Conservation (phyloP, 805 yeast genomes). For the Saccharomyces paradoxus region DNA sequence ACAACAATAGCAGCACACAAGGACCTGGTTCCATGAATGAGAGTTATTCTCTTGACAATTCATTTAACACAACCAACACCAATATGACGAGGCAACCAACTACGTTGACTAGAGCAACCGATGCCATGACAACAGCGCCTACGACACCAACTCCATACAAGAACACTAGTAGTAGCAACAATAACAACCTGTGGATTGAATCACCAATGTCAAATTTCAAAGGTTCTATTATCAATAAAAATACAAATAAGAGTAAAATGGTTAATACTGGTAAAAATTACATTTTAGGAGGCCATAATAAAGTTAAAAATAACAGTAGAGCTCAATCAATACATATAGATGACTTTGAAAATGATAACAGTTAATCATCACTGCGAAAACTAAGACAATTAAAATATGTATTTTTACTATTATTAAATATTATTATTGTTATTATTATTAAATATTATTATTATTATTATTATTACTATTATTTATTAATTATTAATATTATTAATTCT, state of each 20-base stretch:
- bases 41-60: neutral
- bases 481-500: neutral
- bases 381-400: neutral
- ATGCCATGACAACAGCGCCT: neutral
- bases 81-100: neutral
- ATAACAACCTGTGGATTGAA: slow-evolving; percentile 12
- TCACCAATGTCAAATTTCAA: slow-evolving; percentile 6
- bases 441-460: neutral
- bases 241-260: slow-evolving; percentile 12
- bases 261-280: slow-evolving; percentile 30
- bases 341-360: slow-evolving; percentile 15
- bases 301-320: slow-evolving; percentile 25
- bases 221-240: slow-evolving; percentile 2
- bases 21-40: neutral
- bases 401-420: neutral
- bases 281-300: slow-evolving; percentile 28
- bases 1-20: neutral
- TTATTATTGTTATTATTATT: neutral
- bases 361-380: neutral
- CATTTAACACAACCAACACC: neutral
- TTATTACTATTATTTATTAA: neutral
- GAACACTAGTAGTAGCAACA: neutral
- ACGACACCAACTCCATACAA: slow-evolving; percentile 1
- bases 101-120: neutral
- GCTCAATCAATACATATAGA: slow-evolving; percentile 31